phyloP scores from a whole-genome alignment of 2,329 filamentous ascomycete genomes.

The Teratosphaeria epicoccoides region DNA sequence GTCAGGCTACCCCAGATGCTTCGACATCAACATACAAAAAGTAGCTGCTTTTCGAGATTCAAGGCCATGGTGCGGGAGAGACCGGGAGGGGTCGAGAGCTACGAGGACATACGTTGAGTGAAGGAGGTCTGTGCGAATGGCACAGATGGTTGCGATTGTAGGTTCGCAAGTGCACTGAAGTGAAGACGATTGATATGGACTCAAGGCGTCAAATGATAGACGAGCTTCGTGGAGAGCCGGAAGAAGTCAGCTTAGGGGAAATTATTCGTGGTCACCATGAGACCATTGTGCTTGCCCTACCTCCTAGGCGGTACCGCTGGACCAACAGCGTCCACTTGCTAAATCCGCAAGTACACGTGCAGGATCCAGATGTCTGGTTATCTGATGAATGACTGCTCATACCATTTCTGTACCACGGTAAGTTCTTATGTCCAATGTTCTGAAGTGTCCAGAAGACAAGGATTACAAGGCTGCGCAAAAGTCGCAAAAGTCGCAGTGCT shows the following conservation, averaged over 20 bases:
- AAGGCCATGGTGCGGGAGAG: slow-evolving; percentile 39
- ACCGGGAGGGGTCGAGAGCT: background rate
- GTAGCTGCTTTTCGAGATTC: slow-evolving; percentile 70
- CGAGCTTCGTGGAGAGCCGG: background rate
- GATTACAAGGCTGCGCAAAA: background rate
- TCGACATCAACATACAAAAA: slow-evolving; percentile 52
- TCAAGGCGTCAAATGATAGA: no score
- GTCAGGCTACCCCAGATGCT: background rate
- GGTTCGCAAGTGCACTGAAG: no score
- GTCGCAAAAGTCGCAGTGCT: background rate
- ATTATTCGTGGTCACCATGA: background rate
- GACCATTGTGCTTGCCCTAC: no score
- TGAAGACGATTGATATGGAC: no score
- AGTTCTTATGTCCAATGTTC: background rate
- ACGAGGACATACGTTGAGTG: background rate
- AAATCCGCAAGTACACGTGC: no score
- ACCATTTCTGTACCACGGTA: no score
- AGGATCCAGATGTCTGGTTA: no score
- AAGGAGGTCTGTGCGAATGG: no score
- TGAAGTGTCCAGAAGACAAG: background rate
- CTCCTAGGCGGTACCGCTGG: no score
- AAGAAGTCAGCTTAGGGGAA: background rate
- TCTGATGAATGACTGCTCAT: no score
- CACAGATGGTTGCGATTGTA: no score
- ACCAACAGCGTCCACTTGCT: background rate